Evolutionary conservation across 1,284 basidiomycete genomes (phyloP).

Genomic region (Trichosporon ovoides): DNA sequence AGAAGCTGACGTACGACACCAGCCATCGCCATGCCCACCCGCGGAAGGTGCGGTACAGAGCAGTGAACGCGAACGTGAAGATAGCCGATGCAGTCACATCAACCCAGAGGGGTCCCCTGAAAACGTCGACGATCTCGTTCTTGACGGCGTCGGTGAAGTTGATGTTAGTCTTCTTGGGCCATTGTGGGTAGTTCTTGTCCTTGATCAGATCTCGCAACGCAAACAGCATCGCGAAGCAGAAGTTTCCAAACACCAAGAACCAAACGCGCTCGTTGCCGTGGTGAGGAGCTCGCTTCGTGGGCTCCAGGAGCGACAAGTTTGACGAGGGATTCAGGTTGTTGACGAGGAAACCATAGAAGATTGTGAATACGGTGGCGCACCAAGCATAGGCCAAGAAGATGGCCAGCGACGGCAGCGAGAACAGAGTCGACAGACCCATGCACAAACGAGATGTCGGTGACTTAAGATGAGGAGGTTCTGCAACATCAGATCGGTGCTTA

Average conservation of each 20-base stretch:
- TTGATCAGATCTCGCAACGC: slow-evolving; percentile 29
- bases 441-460: slow-evolving; percentile 9
- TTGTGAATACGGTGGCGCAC: slow-evolving; percentile 20
- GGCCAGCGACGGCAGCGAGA: slow-evolving; percentile 14
- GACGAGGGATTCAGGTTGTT: slow-evolving; percentile 12
- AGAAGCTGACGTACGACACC: slow-evolving; percentile 14
- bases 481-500: neutral
- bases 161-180: slow-evolving; percentile 24
- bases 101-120: neutral
- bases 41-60: slow-evolving; percentile 1
- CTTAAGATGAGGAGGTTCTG: slow-evolving; percentile 19
- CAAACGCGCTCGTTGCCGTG: slow-evolving; percentile 45
- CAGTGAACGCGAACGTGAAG: neutral
- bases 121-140: neutral
- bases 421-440: slow-evolving; percentile 23
- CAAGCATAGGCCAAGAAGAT: slow-evolving; percentile 25
- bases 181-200: slow-evolving; percentile 22
- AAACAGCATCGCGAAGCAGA: slow-evolving; percentile 22
- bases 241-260: slow-evolving; percentile 36
- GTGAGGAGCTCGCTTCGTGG: slow-evolving; percentile 37
- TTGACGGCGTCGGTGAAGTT: slow-evolving; percentile 4
- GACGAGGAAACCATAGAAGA: slow-evolving; percentile 18
- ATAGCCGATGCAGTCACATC: neutral
- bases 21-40: slow-evolving; percentile 9
- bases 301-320: slow-evolving; percentile 20